phyloP scores from a whole-genome alignment of 1,284 basidiomycete genomes.

The Sporisorium exsertum region DNA sequence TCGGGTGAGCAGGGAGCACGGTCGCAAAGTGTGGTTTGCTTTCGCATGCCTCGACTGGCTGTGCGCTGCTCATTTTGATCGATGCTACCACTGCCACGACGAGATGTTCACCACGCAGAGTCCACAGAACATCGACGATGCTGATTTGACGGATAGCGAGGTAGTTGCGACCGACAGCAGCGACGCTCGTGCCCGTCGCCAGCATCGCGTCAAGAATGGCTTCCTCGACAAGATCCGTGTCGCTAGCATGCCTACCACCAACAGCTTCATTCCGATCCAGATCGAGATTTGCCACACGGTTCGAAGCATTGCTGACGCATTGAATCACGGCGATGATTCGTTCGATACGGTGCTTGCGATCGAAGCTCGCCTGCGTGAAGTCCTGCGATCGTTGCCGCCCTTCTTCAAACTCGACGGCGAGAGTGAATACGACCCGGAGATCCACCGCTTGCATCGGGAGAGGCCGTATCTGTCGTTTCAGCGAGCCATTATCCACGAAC shows the following conservation, averaged over 20 bases:
- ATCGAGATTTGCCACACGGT: slow-evolving; percentile 54
- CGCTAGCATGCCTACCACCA: slow-evolving; percentile 38
- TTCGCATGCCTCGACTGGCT: slow-evolving; percentile 48
- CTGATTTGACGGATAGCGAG: slow-evolving; percentile 40
- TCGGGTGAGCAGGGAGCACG: slow-evolving; percentile 35
- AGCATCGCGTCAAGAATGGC: slow-evolving; percentile 12
- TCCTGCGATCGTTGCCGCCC: slow-evolving; percentile 49
- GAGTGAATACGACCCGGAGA: slow-evolving; percentile 56
- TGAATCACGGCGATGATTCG: slow-evolving; percentile 39
- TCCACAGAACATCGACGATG: slow-evolving; percentile 60
- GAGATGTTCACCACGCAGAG: slow-evolving; percentile 53
- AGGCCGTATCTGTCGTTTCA: slow-evolving; percentile 60
- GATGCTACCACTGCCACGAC: slow-evolving; percentile 43
- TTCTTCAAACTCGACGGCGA: slow-evolving; percentile 56
- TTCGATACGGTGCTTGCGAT: slow-evolving; percentile 53
- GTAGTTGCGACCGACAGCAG: background rate
- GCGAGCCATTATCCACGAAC: slow-evolving; percentile 54
- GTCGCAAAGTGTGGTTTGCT: slow-evolving; percentile 53
- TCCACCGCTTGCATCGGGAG: slow-evolving; percentile 51
- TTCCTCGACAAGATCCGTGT: slow-evolving; percentile 37
- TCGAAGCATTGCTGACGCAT: slow-evolving; percentile 43
- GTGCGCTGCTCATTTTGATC: slow-evolving; percentile 39
- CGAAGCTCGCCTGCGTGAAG: slow-evolving; percentile 51
- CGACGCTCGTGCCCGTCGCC: slow-evolving; percentile 15
- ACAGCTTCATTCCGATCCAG: slow-evolving; percentile 54